Evolutionary conservation across 176 grass and related monocot genomes (phyloP), one percentile per base, ranked within the genome.

Genomic region (Puccinellia tenuiflora): DNA sequence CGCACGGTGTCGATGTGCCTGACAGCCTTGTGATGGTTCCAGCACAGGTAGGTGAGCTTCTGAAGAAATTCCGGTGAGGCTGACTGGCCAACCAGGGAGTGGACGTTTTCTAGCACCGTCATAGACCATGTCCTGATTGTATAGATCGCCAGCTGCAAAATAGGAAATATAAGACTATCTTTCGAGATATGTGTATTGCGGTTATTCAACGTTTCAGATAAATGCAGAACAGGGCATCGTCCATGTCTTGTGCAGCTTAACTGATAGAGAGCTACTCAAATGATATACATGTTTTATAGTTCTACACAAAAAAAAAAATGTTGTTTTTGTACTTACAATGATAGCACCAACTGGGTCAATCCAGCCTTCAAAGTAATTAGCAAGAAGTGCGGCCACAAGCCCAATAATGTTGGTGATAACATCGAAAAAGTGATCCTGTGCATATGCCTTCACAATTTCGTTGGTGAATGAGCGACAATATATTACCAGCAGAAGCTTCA

Each of bases 21-120:
- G 7, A 96, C 84, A 15, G 90, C 86, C 56, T 89, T 89, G 71
- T 96, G 83, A 34, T 96, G 88, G 77, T 96, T 96, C 93, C 93
- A 92, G 75, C 90, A 92, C n/a, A 96, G 86, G 77, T 92, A 96
- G n/a, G 93, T 96, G 26, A 96, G 76, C 69, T 96, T 96, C 81
- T 92, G 93, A 15, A 92, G 86, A 24, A 84, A 96, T 43, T 90
- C 90, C 1, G 93, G 93, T 24, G 93, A 50, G 17, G 93, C 93
- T 3, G 93, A 90, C 8, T 91, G 93, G 17, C 93, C 83, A 0
- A 92, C 93, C 65, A 92, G 75, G 40, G 93, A 92, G 51, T 92
- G 91, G 9, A 96, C 90, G 53, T 95, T 95, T 68, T 95, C 87
- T 5, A 95, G 82, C 66, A 95, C 93, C 11, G 88, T 95, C 90